Conservation (phyloP, 2,329 filamentous ascomycete genomes). For the Pleoardoris graminearum region DNA sequence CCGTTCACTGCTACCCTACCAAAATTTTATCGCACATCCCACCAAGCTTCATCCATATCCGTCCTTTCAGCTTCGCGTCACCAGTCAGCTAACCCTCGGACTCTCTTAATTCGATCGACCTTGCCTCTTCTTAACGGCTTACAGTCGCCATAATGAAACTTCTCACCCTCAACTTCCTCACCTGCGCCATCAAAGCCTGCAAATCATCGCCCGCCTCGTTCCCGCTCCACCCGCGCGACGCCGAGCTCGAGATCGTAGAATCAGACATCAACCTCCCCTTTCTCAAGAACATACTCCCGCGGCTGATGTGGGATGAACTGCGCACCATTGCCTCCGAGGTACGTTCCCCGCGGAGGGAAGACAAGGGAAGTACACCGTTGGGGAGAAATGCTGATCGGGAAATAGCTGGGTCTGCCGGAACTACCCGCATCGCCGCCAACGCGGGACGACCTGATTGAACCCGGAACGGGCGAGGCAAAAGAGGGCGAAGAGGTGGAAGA, state of each 20-base stretch:
- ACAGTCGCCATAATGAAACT: constrained; percentile 95
- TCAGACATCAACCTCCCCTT: constrained; percentile 80
- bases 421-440: constrained; percentile 57
- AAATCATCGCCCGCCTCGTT: constrained; percentile 79
- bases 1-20: constrained; percentile 11
- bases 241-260: constrained; percentile 83
- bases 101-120: neutral
- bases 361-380: no score
- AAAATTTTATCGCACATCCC: constrained; percentile 11
- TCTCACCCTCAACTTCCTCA: constrained; percentile 93
- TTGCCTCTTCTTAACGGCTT: no score
- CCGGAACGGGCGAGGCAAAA: constrained; percentile 27
- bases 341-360: no score
- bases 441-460: constrained; percentile 38
- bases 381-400: neutral
- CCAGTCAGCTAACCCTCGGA: neutral
- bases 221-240: constrained; percentile 89
- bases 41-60: neutral
- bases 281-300: constrained; percentile 79
- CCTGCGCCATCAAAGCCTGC: constrained; percentile 94
- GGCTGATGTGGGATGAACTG: constrained; percentile 86
- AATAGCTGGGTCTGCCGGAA: constrained; percentile 75
- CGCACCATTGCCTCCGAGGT: constrained; percentile 77
- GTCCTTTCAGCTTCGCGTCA: neutral
- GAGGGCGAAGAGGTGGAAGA: constrained; percentile 50